phyloP scores from a whole-genome alignment of 1,139 yeast species.

The Saccharomycopsis hybrid region DNA sequence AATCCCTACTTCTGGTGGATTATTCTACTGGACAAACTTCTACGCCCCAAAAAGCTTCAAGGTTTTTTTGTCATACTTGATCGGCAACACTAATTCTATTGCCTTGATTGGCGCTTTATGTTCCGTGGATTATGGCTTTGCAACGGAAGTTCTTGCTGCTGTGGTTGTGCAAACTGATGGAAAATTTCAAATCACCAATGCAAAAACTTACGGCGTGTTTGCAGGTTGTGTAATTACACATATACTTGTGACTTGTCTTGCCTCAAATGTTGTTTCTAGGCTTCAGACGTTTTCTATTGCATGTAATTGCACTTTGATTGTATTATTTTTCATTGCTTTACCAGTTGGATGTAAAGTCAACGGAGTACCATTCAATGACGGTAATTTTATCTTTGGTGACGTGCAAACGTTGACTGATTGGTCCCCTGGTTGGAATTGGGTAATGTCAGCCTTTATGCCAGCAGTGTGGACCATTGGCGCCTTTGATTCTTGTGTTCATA shows the following conservation, averaged over 20 bases:
- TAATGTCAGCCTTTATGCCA: slow-evolving; percentile 53
- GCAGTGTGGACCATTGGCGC: slow-evolving; percentile 65
- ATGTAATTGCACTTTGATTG: slow-evolving; percentile 47
- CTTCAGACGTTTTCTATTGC: slow-evolving; percentile 56
- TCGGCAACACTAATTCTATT: slow-evolving; percentile 54
- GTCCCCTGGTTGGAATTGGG: slow-evolving; percentile 58
- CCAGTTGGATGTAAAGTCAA: slow-evolving; percentile 44
- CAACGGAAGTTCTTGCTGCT: slow-evolving; percentile 38
- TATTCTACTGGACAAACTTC: slow-evolving; percentile 51
- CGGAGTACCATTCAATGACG: slow-evolving; percentile 31
- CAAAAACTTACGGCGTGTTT: slow-evolving; percentile 42
- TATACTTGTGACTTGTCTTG: too few species aligned
- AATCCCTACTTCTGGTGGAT: slow-evolving; percentile 67
- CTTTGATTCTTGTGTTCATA: slow-evolving; percentile 66
- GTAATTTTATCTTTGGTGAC: slow-evolving; percentile 48
- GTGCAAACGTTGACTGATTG: slow-evolving; percentile 50
- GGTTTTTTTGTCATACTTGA: slow-evolving; percentile 43
- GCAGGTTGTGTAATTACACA: slow-evolving; percentile 46
- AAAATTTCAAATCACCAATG: slow-evolving; percentile 42
- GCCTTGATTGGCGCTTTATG: slow-evolving; percentile 53
- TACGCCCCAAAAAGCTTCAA: slow-evolving; percentile 44
- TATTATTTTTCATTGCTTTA: slow-evolving; percentile 58
- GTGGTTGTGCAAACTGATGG: slow-evolving; percentile 27
- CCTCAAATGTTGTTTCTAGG: slow-evolving; percentile 45
- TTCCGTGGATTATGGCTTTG: slow-evolving; percentile 53